These are phyloP conservation scores for Grosmannia huntii DNA, from an alignment of 2,329 filamentous ascomycete genomes.

Conservation along the genomic window DNA sequence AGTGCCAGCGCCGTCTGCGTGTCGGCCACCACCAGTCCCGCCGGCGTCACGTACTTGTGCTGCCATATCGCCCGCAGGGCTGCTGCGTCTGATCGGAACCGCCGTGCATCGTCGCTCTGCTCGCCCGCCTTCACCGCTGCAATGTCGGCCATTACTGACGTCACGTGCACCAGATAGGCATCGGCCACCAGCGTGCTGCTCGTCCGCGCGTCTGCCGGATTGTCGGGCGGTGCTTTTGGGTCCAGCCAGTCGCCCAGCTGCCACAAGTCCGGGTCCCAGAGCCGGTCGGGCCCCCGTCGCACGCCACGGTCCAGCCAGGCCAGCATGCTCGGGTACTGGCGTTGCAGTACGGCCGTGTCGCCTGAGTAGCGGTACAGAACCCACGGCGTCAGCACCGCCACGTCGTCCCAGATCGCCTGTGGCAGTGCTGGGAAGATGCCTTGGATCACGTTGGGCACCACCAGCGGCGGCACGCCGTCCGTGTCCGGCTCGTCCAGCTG, in stretches of 20 bases:
- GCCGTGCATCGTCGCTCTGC: slow-evolving; percentile 7
- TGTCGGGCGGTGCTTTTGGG: slow-evolving; percentile 22
- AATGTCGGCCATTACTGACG: slow-evolving; percentile 16
- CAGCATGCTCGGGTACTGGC: slow-evolving; percentile 17
- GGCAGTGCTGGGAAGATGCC: not conserved
- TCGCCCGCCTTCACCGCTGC: slow-evolving; percentile 10
- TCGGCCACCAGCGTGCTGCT: slow-evolving; percentile 23
- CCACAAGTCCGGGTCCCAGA: slow-evolving; percentile 20
- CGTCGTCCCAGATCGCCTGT: slow-evolving; percentile 18
- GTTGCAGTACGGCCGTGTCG: slow-evolving; percentile 17
- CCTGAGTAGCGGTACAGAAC: slow-evolving; percentile 17
- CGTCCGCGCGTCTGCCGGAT: slow-evolving; percentile 20
- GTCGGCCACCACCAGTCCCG: slow-evolving; percentile 13
- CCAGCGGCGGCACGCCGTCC: slow-evolving; percentile 14
- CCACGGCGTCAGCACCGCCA: slow-evolving; percentile 17
- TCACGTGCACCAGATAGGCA: slow-evolving; percentile 24
- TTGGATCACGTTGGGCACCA: slow-evolving; percentile 11
- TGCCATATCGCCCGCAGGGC: slow-evolving; percentile 15
- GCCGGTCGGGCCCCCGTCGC: slow-evolving; percentile 15
- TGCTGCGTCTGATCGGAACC: slow-evolving; percentile 13
- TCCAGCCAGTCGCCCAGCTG: slow-evolving; percentile 30
- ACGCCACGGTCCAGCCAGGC: slow-evolving; percentile 16
- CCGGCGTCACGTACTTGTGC: slow-evolving; percentile 14
- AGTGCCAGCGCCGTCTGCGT: slow-evolving; percentile 18
- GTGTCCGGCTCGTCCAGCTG: not conserved